Evolutionary conservation across 2,329 filamentous ascomycete genomes (phyloP), one percentile per base, ranked within the genome.

Genomic region (Paraphoma sp.): DNA sequence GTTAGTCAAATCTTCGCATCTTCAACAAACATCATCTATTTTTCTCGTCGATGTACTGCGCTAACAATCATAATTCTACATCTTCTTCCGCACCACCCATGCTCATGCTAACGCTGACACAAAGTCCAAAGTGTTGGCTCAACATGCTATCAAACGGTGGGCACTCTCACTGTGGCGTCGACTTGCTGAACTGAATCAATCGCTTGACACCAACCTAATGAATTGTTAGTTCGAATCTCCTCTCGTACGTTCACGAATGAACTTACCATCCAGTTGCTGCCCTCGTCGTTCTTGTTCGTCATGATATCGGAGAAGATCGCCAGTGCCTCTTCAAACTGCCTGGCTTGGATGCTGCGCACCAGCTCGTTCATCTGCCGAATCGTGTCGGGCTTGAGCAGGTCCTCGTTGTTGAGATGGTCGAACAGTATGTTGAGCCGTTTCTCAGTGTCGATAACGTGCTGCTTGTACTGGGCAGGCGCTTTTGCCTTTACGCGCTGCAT

Each of bases 351-450:
- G 42, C 74, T 70, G 52, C 69, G 69, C 18, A 75, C 71, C 30
- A 93, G 79, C 67, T 87, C 80, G 8, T 83, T 82, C 67, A 93
- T 81, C 45, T 88, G 83, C 58, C 86, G 82, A 48, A 93, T 85
- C 0, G 90, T 97, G 69, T 91, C 89, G 1, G 90, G 86, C 79
- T 90, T 91, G 52, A 98, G 83, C 41, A 97, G 82, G 71, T 98
- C 93, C 71, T 93, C 90, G 65, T 98, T 98, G 83, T 98, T 99
- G 45, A 99, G 83, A 76, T 97, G 93, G 73, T 99, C 94, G 75
- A 97, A 98, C n/a, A 99, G 82, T 48, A 97, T 88, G 69, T 91
- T 91, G 56, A 99, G 84, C 29, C 95, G 88, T 80, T 97, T 97
- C 75, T 97, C 92, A 2, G 93, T 95, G 74, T 98, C 95, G 69